phyloP scores from a whole-genome alignment of 2,329 filamentous ascomycete genomes.

The Colletotrichum tanaceti region DNA sequence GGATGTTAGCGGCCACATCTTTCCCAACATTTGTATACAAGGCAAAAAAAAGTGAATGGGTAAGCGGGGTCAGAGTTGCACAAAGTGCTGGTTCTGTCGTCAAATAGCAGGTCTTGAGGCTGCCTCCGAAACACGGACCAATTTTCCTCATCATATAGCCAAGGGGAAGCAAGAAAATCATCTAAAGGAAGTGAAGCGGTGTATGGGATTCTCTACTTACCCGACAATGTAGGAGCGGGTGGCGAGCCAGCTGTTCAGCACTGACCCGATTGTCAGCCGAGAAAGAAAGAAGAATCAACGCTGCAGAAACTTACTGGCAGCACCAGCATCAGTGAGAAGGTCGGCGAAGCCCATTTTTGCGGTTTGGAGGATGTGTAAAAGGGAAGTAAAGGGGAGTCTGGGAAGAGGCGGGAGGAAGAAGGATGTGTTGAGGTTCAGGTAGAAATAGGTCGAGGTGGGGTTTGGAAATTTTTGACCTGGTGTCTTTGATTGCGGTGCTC shows the following conservation, averaged over 20 bases:
- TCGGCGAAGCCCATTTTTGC: slow-evolving; percentile 77
- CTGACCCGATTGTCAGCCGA: slow-evolving; percentile 55
- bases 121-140: slow-evolving; percentile 96
- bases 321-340: slow-evolving; percentile 72
- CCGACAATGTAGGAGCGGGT: slow-evolving; percentile 85
- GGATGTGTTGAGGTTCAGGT: slow-evolving; percentile 40
- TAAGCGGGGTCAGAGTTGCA: slow-evolving; percentile 76
- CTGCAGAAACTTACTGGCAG: slow-evolving; percentile 56
- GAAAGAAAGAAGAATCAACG: slow-evolving; percentile 41
- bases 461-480: slow-evolving; percentile 54
- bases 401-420: slow-evolving; percentile 46
- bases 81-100: slow-evolving; percentile 77
- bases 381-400: slow-evolving; percentile 45
- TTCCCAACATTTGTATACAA: slow-evolving; percentile 4
- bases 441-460: slow-evolving; percentile 51
- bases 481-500: slow-evolving; percentile 40
- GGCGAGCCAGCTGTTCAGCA: slow-evolving; percentile 78
- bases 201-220: slow-evolving; percentile 65
- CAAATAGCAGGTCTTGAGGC: slow-evolving; percentile 90
- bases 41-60: slow-evolving; percentile 14
- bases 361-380: slow-evolving; percentile 43
- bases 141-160: slow-evolving; percentile 81
- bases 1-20: slow-evolving; percentile 27
- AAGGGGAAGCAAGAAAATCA: slow-evolving; percentile 9
- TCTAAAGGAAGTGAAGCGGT: not conserved